Percentiles rank a stretch among this genome's conserved stretches.
These are phyloP conservation scores for Aspergillus quadrilineatus DNA, from an alignment of 2,329 filamentous ascomycete species.

Conservation along the genomic window DNA sequence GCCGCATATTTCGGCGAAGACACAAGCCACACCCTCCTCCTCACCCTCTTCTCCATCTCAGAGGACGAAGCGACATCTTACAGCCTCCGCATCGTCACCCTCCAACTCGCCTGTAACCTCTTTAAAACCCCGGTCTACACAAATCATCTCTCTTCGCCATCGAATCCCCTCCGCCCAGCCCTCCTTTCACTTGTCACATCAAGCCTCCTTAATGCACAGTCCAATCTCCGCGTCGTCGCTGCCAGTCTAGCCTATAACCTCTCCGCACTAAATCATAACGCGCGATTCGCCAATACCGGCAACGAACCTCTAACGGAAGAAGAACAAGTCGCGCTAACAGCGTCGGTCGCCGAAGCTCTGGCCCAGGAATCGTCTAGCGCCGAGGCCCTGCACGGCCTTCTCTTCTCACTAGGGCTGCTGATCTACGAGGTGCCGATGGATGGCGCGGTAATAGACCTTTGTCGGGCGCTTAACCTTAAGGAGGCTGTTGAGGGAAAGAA, in stretches of 20 bases:
- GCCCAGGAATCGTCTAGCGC: conserved; percentile 50
- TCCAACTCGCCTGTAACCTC: conserved; percentile 82
- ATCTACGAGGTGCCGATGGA: conserved; percentile 68
- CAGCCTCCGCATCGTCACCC: conserved; percentile 72
- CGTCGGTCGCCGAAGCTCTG: conserved; percentile 76
- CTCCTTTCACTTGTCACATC: conserved; percentile 70
- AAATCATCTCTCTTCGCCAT: conserved; percentile 66
- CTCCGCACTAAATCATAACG: conserved; percentile 66
- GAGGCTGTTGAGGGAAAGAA: conserved; percentile 57
- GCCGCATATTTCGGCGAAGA: conserved; percentile 78
- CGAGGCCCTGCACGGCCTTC: conserved; percentile 73
- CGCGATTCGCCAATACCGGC: conserved; percentile 56
- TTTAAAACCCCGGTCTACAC: conserved; percentile 74
- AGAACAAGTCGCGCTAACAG: conserved; percentile 77
- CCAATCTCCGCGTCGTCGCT: conserved; percentile 77
- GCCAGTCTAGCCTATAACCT: conserved; percentile 84
- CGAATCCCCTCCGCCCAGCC: conserved; percentile 54
- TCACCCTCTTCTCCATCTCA: conserved; percentile 57
- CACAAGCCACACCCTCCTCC: conserved; percentile 60
- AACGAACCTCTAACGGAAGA: conserved; percentile 63
- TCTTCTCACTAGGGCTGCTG: conserved; percentile 74
- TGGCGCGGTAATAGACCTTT: conserved; percentile 77
- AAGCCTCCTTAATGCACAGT: conserved; percentile 73
- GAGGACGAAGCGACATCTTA: conserved; percentile 62
- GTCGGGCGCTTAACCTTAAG: conserved; percentile 72